Evolutionary conservation across 441 rosid species (phyloP).

Genomic region (Euphorbia neoarborescens): DNA sequence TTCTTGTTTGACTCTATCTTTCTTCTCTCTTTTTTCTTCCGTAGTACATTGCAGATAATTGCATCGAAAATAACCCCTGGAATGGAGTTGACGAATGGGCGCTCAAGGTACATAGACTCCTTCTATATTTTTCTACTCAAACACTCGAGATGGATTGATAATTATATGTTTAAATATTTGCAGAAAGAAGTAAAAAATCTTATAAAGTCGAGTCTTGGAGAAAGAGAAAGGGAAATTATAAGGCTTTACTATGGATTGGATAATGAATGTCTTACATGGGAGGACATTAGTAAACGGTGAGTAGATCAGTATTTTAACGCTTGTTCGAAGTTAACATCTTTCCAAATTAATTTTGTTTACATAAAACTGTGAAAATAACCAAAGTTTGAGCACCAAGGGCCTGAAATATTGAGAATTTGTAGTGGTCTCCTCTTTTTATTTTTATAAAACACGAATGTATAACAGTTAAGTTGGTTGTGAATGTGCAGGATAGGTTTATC

Average conservation of each 20-base stretch:
- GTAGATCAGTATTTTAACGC: constrained; percentile 2
- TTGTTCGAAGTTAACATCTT: too few species aligned
- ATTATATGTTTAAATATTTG: neutral
- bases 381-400: too few species aligned
- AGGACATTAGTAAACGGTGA: constrained; percentile 91
- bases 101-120: constrained; percentile 47
- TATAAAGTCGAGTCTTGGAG: constrained; percentile 43
- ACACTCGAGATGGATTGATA: neutral
- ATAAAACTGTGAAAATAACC: too few species aligned
- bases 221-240: constrained; percentile 73
- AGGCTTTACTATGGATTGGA: constrained; percentile 77
- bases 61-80: constrained; percentile 77
- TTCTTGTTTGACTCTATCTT: constrained; percentile 17
- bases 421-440: too few species aligned
- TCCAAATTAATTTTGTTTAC: too few species aligned
- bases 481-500: constrained; percentile 81
- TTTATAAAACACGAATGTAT: too few species aligned
- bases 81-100: constrained; percentile 65
- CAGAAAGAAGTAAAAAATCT: constrained; percentile 88
- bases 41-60: constrained; percentile 74
- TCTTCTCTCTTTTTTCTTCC: constrained; percentile 18
- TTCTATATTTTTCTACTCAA: neutral
- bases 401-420: too few species aligned
- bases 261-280: constrained; percentile 79
- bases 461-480: neutral